phyloP scores from a whole-genome alignment of 1,284 basidiomycete genomes.

The Trichosporon ovoides region DNA sequence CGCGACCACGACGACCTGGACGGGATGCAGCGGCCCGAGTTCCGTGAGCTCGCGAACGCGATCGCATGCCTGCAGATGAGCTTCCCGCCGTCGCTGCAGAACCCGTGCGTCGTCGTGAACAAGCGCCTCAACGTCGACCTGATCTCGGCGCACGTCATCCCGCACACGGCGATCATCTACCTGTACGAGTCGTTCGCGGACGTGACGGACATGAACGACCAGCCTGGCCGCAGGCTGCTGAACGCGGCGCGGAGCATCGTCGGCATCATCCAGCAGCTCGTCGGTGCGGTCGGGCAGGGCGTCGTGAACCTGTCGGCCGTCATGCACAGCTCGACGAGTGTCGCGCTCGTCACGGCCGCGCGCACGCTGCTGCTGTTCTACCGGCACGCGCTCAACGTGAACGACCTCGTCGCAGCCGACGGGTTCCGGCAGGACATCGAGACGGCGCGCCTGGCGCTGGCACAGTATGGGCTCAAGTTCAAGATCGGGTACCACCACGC shows the following conservation, averaged over 20 bases:
- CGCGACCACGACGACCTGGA: conserved; percentile 42
- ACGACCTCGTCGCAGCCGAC: conserved; percentile 30
- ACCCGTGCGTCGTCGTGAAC: conserved; percentile 25
- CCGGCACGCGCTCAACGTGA: conserved; percentile 36
- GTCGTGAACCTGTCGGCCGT: conserved; percentile 26
- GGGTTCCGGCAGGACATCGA: conserved; percentile 36
- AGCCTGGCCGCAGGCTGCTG: conserved; percentile 32
- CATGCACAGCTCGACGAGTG: conserved; percentile 41
- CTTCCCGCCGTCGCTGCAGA: conserved; percentile 30
- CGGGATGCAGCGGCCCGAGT: conserved; percentile 44
- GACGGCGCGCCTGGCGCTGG: conserved; percentile 31
- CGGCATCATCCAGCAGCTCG: conserved; percentile 39
- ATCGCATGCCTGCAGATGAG: conserved; percentile 46
- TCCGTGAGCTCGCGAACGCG: conserved; percentile 43
- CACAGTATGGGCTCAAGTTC: conserved; percentile 34
- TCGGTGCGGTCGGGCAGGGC: conserved; percentile 21
- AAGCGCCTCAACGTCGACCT: conserved; percentile 35
- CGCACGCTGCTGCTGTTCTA: conserved; percentile 40
- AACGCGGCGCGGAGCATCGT: conserved; percentile 38
- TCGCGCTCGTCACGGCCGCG: conserved; percentile 40
- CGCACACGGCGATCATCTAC: conserved; percentile 41
- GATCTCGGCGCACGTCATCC: conserved; percentile 38
- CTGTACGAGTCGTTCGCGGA: conserved; percentile 48
- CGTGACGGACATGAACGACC: conserved; percentile 38
- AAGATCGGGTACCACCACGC: conserved; percentile 46